Percentiles rank a stretch among this genome's conserved stretches.
These are phyloP conservation scores for Lodderomyces beijingensis DNA, from an alignment of 1,139 yeast species.

Conservation along the genomic window DNA sequence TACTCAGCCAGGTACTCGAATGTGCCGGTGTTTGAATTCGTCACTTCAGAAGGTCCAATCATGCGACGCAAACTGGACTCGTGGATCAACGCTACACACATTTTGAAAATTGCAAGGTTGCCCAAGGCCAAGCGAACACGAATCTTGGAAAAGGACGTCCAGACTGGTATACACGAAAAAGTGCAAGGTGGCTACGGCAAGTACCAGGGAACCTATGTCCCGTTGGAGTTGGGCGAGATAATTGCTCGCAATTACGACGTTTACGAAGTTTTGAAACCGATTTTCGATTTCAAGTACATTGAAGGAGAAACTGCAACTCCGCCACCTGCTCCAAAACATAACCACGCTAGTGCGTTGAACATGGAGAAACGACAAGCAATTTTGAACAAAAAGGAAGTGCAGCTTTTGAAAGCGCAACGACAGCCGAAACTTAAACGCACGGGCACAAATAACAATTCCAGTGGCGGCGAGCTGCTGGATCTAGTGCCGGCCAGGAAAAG, in stretches of 20 bases:
- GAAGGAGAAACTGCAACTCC: constrained; percentile 62
- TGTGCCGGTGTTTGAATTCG: constrained; percentile 71
- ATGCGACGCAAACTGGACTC: constrained; percentile 81
- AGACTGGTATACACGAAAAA: constrained; percentile 79
- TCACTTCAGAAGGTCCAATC: constrained; percentile 67
- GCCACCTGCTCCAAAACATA: constrained; percentile 83
- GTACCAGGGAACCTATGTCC: constrained; percentile 94
- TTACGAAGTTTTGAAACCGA: constrained; percentile 56
- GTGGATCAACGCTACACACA: constrained; percentile 89
- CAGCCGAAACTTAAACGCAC: neutral
- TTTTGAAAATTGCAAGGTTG: constrained; percentile 79
- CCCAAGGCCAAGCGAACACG: constrained; percentile 85
- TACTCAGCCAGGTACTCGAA: constrained; percentile 81
- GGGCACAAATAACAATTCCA: constrained; percentile 14
- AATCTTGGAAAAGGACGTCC: constrained; percentile 84
- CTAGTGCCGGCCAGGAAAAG: constrained; percentile 40
- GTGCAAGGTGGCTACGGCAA: constrained; percentile 96
- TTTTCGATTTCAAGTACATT: constrained; percentile 58
- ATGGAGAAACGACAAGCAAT: constrained; percentile 40
- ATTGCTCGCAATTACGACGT: constrained; percentile 75
- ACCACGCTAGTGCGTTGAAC: constrained; percentile 59
- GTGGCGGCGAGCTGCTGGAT: constrained; percentile 13
- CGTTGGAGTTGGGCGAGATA: constrained; percentile 58
- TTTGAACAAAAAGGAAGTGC: constrained; percentile 8
- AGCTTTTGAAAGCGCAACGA: constrained; percentile 3